Evolutionary conservation across 768 basidiomycete species (phyloP).

Genomic region (Podaxis carcinomalis): DNA sequence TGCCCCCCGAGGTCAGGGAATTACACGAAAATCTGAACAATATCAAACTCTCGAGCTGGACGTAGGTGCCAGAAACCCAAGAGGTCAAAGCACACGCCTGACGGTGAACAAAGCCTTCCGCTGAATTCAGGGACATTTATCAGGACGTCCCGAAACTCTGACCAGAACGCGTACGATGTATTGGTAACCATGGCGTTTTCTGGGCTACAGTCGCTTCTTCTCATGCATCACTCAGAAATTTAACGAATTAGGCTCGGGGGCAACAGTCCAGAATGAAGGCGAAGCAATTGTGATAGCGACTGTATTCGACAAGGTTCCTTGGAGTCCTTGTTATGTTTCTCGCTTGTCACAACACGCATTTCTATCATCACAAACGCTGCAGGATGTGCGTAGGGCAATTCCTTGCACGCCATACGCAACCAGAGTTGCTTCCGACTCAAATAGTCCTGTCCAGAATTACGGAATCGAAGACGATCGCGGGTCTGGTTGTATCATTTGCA

Average conservation of each 20-base stretch:
- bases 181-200: conserved; percentile 26
- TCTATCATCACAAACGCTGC: conserved; percentile 68
- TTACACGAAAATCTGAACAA: conserved; percentile 50
- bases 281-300: conserved; percentile 56
- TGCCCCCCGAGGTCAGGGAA: conserved; percentile 39
- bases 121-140: conserved; percentile 40
- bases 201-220: background rate
- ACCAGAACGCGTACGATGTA: conserved; percentile 53
- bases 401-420: conserved; percentile 37
- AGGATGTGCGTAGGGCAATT: conserved; percentile 53
- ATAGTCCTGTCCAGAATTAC: background rate
- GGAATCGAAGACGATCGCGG: conserved; percentile 10
- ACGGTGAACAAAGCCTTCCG: background rate
- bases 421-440: conserved; percentile 34
- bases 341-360: conserved; percentile 68
- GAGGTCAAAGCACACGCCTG: background rate
- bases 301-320: conserved; percentile 55
- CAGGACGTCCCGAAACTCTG: conserved; percentile 59
- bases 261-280: conserved; percentile 13
- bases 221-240: conserved; percentile 17
- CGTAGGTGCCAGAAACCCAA: conserved; percentile 34
- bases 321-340: conserved; percentile 54
- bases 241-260: background rate
- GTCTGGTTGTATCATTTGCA: conserved; percentile 48
- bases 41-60: conserved; percentile 55